phyloP scores from a whole-genome alignment of 1,284 basidiomycete species.

The Heterobasidion occidentale region DNA sequence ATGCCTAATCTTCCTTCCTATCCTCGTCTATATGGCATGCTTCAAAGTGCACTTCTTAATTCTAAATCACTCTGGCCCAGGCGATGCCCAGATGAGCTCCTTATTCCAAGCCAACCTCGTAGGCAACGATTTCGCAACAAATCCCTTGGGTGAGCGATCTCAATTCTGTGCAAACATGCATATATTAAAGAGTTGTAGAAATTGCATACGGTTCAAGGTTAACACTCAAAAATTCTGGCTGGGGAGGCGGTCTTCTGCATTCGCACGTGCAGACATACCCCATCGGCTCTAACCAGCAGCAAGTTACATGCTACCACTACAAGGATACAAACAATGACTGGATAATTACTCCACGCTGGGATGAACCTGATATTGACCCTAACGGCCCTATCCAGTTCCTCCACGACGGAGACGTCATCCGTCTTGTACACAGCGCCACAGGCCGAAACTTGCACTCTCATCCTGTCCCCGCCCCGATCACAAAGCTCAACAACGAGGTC shows the following conservation, averaged over 20 bases:
- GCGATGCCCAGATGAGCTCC: conserved; percentile 97
- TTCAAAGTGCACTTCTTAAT: conserved; percentile 98
- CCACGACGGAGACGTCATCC: conserved; percentile 71
- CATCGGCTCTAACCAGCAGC: conserved; percentile 89
- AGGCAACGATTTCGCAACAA: conserved; percentile 88
- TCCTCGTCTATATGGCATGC: conserved; percentile 86
- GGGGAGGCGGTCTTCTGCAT: conserved; percentile 93
- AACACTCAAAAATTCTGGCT: conserved; percentile 97
- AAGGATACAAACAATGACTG: conserved; percentile 98
- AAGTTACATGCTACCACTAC: conserved; percentile 99
- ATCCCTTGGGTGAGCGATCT: conserved; percentile 66
- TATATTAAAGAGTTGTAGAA: conserved; percentile 39
- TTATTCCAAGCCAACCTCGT: conserved; percentile 96
- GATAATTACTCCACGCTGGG: conserved; percentile 77
- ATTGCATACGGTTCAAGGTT: conserved; percentile 87
- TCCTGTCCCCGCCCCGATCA: conserved; percentile 78
- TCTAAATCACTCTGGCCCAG: conserved; percentile 90
- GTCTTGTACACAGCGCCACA: conserved; percentile 78
- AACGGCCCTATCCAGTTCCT: conserved; percentile 68
- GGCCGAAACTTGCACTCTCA: conserved; percentile 94
- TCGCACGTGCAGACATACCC: conserved; percentile 96
- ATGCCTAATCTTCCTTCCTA: conserved; percentile 85
- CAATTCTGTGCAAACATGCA: conserved; percentile 2
- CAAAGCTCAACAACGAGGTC: conserved; percentile 89
- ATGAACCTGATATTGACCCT: conserved; percentile 57